Evolutionary conservation across 306 rosid genomes (phyloP).

Genomic region (Inga laurina): DNA sequence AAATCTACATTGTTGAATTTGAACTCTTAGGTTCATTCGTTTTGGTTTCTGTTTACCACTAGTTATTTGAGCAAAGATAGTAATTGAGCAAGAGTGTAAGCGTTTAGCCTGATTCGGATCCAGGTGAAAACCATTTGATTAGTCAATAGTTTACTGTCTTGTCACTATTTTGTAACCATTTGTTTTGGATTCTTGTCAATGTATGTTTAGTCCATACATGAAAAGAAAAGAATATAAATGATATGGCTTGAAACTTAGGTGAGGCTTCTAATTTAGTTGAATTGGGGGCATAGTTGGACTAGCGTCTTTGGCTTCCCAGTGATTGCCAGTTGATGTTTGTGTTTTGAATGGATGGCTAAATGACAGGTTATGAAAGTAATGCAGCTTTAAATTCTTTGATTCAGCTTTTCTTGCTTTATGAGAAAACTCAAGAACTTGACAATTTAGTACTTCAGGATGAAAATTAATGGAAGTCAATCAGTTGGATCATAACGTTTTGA

Average conservation of each 20-base stretch:
- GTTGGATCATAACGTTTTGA: background rate
- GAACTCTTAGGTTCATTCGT: background rate
- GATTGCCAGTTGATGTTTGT: background rate
- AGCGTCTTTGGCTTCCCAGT: background rate
- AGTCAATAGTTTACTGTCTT: background rate
- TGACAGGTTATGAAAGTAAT: background rate
- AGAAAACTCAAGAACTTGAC: background rate
- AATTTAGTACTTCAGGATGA: background rate
- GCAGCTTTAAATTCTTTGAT: background rate
- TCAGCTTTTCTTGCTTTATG: conserved; percentile 4
- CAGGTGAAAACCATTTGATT: background rate
- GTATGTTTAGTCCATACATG: conserved; percentile 2
- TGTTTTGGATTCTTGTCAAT: background rate
- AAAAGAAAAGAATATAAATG: conserved; percentile 6
- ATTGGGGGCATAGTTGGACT: background rate
- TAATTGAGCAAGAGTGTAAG: background rate
- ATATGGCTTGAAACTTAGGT: background rate
- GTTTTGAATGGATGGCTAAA: background rate
- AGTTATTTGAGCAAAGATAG: background rate
- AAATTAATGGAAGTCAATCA: background rate
- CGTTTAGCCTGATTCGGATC: background rate
- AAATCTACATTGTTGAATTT: no score
- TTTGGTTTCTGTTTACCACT: background rate
- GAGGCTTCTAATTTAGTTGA: background rate
- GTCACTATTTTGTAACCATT: background rate